A percentile compares a stretch with the other conserved stretches of the same genome.
Evolutionary conservation across 352 stramenopile species (phyloP).

Genomic region (Phytophthora pini): DNA sequence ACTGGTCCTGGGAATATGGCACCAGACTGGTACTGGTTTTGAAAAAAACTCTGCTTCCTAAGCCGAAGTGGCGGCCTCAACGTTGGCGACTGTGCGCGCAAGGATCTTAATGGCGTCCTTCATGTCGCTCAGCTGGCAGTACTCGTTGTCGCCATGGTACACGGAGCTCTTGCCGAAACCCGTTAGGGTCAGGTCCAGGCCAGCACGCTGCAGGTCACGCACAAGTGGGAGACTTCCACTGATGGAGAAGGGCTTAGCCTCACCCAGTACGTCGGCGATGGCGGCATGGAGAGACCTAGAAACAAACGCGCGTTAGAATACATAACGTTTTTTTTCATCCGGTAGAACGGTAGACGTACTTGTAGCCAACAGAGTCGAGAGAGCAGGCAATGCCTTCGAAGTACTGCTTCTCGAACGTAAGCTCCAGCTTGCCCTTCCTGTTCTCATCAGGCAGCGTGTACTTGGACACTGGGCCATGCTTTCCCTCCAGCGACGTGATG

Average conservation of each 20-base stretch:
- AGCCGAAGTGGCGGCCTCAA: constrained; percentile 39
- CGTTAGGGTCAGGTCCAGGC: constrained; percentile 74
- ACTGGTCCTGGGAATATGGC: too few species aligned
- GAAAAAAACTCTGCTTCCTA: background rate
- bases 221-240: constrained; percentile 79
- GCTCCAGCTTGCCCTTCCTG: constrained; percentile 82
- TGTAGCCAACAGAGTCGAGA: constrained; percentile 87
- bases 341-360: constrained; percentile 24
- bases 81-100: constrained; percentile 76
- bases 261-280: constrained; percentile 77
- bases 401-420: constrained; percentile 79
- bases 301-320: constrained; percentile 1
- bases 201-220: constrained; percentile 71
- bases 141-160: constrained; percentile 94
- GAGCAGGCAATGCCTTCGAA: constrained; percentile 92
- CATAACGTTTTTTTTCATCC: too few species aligned
- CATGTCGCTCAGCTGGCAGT: constrained; percentile 87
- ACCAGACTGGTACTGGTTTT: too few species aligned
- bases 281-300: constrained; percentile 68
- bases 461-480: constrained; percentile 87
- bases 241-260: constrained; percentile 90
- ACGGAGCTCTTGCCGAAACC: constrained; percentile 79
- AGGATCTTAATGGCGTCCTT: constrained; percentile 87
- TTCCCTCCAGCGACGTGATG: constrained; percentile 73
- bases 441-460: constrained; percentile 87